phyloP scores from a whole-genome alignment of 768 basidiomycete genomes.

The Mycena vitilis region DNA sequence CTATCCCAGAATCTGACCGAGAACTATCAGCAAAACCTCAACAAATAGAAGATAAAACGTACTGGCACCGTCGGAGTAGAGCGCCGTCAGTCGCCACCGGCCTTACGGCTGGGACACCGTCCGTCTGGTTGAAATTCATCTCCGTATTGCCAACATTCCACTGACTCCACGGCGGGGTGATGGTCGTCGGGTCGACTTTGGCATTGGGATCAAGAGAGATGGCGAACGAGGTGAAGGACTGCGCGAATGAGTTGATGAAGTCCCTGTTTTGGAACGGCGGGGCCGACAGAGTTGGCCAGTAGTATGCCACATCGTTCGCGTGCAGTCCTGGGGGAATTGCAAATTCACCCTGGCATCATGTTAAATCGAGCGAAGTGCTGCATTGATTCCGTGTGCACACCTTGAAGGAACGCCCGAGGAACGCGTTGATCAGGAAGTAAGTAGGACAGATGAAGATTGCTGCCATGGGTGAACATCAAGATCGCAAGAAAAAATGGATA shows the following conservation, averaged over 20 bases:
- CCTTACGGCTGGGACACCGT: conserved; percentile 10
- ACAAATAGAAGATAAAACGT: background rate
- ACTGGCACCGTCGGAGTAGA: conserved; percentile 23
- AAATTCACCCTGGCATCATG: conserved; percentile 40
- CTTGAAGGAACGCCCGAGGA: conserved; percentile 47
- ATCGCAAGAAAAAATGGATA: background rate
- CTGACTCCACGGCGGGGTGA: conserved; percentile 22
- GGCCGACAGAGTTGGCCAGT: conserved; percentile 37
- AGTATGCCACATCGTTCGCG: conserved; percentile 41
- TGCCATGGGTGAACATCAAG: conserved; percentile 19
- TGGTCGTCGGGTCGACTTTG: conserved; percentile 16
- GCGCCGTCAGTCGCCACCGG: conserved; percentile 13
- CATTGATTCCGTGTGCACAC: conserved; percentile 33
- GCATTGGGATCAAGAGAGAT: conserved; percentile 30
- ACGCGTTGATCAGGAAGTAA: conserved; percentile 45
- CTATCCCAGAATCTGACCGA: conserved; percentile 25
- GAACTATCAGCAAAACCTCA: no score
- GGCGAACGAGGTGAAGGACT: conserved; percentile 30
- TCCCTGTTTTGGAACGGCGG: conserved; percentile 19
- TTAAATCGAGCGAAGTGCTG: background rate
- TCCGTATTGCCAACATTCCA: conserved; percentile 14
- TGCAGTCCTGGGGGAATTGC: conserved; percentile 43
- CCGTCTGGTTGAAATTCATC: conserved; percentile 32
- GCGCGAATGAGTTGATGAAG: conserved; percentile 30
- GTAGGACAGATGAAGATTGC: conserved; percentile 52